Evolutionary conservation across 257 asterid species (phyloP), one percentile per base, ranked within the genome.

Genomic region (Solanum habrochaites): DNA sequence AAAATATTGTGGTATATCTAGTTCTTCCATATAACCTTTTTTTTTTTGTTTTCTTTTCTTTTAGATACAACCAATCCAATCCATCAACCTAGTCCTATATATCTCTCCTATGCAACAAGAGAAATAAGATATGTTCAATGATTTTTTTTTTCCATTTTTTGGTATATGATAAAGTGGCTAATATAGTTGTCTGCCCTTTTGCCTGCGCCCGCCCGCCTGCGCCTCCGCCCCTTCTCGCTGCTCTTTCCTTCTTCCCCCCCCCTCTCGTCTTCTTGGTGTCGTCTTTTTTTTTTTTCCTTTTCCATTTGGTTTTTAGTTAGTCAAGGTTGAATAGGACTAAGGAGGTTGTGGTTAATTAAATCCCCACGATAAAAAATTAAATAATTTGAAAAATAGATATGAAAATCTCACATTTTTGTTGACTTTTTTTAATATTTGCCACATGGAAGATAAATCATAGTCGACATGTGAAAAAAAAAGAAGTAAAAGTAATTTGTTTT

Each of bases 1-100:
- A 90, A 95, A 95, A 77, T 89, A 88, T 31, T 93, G 91, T 1
- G 98, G 98, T 32, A 92, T 85, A 81, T 93, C 94, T 23, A 86
- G 49, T 58, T 85, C 82, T 27, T 88, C 93, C 94, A 89, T 90
- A 39, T 89, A 39, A 40, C 60, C 60, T 25, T 15, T 29, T n/a
- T n/a, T n/a, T n/a, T n/a, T n/a, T n/a, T n/a, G n/a, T n/a, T n/a
- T 80, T 18, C 14, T 69, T 8, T 25, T 43, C 15, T 62, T 62
- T 16, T 83, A 20, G 25, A n/a, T 37, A 71, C 27, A 20, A n/a
- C n/a, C n/a, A n/a, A n/a, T n/a, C n/a, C n/a, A n/a, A n/a, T n/a
- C n/a, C n/a, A n/a, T n/a, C n/a, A n/a, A 25, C 14, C 64, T 25
- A 25, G 6, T 75, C 60, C n/a, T n/a, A n/a, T 64, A 35, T n/a